A percentile compares a stretch with the other conserved stretches of the same genome.
Evolutionary conservation across 2,329 filamentous ascomycete genomes (phyloP).

Genomic region (Diaporthe velutina): DNA sequence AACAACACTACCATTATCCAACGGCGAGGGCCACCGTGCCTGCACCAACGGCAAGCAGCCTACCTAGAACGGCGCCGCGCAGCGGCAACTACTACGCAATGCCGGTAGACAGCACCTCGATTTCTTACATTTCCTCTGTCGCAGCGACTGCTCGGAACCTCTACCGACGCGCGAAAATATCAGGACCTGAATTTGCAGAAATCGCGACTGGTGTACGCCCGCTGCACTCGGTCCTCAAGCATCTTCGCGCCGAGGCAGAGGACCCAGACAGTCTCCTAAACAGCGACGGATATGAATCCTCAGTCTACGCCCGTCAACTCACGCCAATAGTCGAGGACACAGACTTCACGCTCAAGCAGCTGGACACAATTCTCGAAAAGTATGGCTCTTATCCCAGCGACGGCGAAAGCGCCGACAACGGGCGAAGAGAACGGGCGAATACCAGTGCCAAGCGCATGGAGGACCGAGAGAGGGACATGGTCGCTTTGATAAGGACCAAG

Average conservation of each 20-base stretch:
- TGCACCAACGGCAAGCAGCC: slow-evolving; percentile 24
- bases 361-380: slow-evolving; percentile 65
- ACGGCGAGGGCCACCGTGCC: slow-evolving; percentile 15
- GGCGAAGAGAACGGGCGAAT: slow-evolving; percentile 45
- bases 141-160: slow-evolving; percentile 68
- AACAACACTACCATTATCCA: not conserved
- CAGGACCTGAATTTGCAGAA: slow-evolving; percentile 62
- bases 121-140: slow-evolving; percentile 66
- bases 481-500: slow-evolving; percentile 59
- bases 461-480: slow-evolving; percentile 53
- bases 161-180: slow-evolving; percentile 65
- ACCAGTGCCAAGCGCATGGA: slow-evolving; percentile 47
- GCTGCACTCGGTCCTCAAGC: slow-evolving; percentile 68
- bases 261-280: slow-evolving; percentile 69
- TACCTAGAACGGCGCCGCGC: slow-evolving; percentile 27
- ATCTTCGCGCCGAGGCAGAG: slow-evolving; percentile 69
- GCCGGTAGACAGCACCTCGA: slow-evolving; percentile 47
- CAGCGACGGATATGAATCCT: slow-evolving; percentile 47
- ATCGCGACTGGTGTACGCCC: slow-evolving; percentile 64
- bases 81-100: slow-evolving; percentile 43
- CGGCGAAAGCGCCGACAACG: slow-evolving; percentile 40
- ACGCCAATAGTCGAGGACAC: slow-evolving; percentile 66
- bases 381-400: slow-evolving; percentile 46
- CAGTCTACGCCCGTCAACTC: slow-evolving; percentile 64
- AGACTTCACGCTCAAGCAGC: slow-evolving; percentile 66